Evolutionary conservation across 2,329 filamentous ascomycete genomes (phyloP).

Genomic region (Nothophoma quercina): DNA sequence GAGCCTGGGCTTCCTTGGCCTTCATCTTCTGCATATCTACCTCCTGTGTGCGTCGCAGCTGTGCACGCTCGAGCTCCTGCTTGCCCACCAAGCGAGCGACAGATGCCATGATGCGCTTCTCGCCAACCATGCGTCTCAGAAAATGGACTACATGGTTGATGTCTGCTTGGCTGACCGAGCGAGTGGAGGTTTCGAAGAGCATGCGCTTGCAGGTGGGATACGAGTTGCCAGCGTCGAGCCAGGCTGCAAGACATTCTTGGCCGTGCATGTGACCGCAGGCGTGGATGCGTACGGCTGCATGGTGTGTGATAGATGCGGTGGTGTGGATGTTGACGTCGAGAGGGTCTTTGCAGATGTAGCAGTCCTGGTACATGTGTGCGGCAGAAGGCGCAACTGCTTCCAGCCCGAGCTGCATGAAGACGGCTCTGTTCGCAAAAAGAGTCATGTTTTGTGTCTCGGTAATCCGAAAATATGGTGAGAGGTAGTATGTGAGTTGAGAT

Average conservation of each 20-base stretch:
- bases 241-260: conserved; percentile 24
- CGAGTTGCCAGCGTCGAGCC: conserved; percentile 27
- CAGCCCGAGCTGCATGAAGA: conserved; percentile 22
- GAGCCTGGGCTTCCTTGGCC: conserved; percentile 2
- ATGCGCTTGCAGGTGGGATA: conserved; percentile 30
- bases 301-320: background rate
- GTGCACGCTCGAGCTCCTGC: conserved; percentile 6
- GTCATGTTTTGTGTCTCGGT: conserved; percentile 11
- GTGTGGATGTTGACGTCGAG: conserved; percentile 16
- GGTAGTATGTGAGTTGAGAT: too few relatives aligned
- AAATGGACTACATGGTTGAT: background rate
- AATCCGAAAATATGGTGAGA: too few relatives aligned
- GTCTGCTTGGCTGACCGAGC: background rate
- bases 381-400: conserved; percentile 14
- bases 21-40: conserved; percentile 9
- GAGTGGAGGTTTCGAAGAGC: conserved; percentile 20
- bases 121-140: background rate
- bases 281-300: conserved; percentile 25
- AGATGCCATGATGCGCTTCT: background rate
- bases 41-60: conserved; percentile 7
- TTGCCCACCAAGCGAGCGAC: conserved; percentile 16
- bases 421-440: conserved; percentile 22
- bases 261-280: conserved; percentile 30
- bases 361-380: conserved; percentile 24
- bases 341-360: conserved; percentile 24